Conservation (phyloP, 495 filamentous ascomycete genomes). For the Penicillium pancosmium region DNA sequence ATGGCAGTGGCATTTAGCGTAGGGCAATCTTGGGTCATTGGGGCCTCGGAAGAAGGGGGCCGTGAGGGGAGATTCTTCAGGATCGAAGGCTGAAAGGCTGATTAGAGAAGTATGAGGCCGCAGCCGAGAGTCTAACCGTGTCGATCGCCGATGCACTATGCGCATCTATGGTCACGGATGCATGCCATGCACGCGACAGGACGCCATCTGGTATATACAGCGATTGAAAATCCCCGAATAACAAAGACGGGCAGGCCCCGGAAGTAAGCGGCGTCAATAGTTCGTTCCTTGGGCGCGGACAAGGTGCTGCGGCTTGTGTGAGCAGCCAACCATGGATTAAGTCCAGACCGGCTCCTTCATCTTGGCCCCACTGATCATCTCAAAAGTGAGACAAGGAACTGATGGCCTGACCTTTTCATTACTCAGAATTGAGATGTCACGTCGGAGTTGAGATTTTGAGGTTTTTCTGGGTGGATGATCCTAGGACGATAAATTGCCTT, state of each 20-base stretch:
- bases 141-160: neutral
- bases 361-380: neutral
- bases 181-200: neutral
- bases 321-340: neutral
- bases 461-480: neutral
- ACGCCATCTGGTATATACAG: neutral
- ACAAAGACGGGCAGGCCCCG: neutral
- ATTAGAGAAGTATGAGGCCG: slow-evolving; percentile 3
- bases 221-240: neutral
- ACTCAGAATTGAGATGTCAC: no score
- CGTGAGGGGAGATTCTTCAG: neutral
- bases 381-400: neutral
- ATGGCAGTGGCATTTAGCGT: neutral
- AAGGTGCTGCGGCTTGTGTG: neutral
- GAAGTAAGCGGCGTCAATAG: slow-evolving; percentile 2
- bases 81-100: neutral
- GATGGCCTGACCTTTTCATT: no score
- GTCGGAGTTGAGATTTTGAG: neutral
- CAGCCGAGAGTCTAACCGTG: neutral
- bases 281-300: neutral
- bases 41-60: neutral
- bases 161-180: neutral
- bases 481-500: no score
- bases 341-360: neutral
- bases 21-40: neutral